Conservation (phyloP, 1,139 yeast species). For the Sugiyamaella japonica region DNA sequence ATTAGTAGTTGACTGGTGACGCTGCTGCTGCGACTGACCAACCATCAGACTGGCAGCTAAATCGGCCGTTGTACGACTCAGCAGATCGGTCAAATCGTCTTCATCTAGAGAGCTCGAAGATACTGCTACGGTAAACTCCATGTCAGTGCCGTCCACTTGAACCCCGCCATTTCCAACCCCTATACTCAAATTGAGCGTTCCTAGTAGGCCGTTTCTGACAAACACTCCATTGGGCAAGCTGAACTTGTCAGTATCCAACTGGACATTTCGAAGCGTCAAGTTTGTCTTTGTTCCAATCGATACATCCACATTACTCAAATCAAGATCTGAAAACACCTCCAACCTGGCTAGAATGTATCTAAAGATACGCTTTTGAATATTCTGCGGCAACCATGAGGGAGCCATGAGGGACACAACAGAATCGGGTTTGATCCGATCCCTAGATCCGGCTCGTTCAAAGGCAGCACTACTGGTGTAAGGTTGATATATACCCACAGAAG, state of each 20-base stretch:
- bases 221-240: conserved; percentile 59
- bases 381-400: conserved; percentile 71
- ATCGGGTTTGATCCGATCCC: not conserved
- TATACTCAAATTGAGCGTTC: conserved; percentile 51
- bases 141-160: conserved; percentile 55
- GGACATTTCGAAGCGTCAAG: conserved; percentile 61
- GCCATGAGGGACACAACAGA: conserved; percentile 19
- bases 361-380: conserved; percentile 75
- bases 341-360: conserved; percentile 78
- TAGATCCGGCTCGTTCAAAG: not conserved
- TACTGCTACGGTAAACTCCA: conserved; percentile 58
- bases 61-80: conserved; percentile 58
- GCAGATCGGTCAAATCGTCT: conserved; percentile 52
- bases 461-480: too few species aligned
- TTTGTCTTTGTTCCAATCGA: conserved; percentile 58
- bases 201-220: conserved; percentile 63
- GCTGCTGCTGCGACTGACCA: not conserved
- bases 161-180: conserved; percentile 61
- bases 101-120: conserved; percentile 28
- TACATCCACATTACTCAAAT: conserved; percentile 77
- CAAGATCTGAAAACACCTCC: conserved; percentile 79
- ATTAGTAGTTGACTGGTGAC: not conserved
- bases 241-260: conserved; percentile 71
- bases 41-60: conserved; percentile 31
- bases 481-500: too few species aligned